Conservation (phyloP, 495 filamentous ascomycete genomes). For the Astrothelium subdiscretum region DNA sequence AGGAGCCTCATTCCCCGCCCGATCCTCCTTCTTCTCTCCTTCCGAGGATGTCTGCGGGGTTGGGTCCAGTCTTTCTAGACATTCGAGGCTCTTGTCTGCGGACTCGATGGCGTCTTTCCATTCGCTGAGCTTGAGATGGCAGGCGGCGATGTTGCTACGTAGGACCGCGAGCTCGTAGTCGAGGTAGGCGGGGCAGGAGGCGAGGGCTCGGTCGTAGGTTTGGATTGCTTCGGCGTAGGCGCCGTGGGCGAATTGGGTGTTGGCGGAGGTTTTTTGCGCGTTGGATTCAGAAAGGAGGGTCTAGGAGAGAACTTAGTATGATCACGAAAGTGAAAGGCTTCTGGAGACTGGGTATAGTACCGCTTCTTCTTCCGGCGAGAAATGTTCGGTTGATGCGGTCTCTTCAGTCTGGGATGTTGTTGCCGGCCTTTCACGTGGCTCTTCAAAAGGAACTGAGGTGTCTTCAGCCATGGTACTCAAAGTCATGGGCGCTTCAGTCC, state of each 20-base stretch:
- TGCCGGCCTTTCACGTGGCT: not conserved
- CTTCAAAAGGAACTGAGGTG: not conserved
- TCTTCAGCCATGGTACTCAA: not conserved
- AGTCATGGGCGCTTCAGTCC: too few species aligned
- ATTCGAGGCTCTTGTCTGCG: constrained; percentile 62
- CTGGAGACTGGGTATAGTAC: constrained; percentile 1
- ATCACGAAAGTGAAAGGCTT: constrained; percentile 3
- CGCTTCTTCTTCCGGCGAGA: constrained; percentile 68
- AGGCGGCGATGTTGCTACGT: constrained; percentile 80
- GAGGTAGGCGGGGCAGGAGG: constrained; percentile 74
- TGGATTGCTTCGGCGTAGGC: constrained; percentile 78
- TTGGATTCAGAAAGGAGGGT: constrained; percentile 60
- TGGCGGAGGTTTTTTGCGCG: constrained; percentile 64
- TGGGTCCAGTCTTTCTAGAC: constrained; percentile 50
- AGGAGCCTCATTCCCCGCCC: constrained; percentile 4
- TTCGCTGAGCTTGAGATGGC: constrained; percentile 72
- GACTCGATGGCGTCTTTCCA: constrained; percentile 73
- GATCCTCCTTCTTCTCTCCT: constrained; percentile 13
- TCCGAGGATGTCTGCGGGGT: constrained; percentile 18
- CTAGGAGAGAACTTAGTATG: constrained; percentile 28
- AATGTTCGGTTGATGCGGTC: constrained; percentile 25
- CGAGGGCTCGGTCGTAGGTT: constrained; percentile 75
- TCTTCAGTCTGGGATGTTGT: not conserved
- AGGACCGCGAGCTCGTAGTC: constrained; percentile 84
- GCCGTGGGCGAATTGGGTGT: constrained; percentile 57